Evolutionary conservation across 495 filamentous ascomycete species (phyloP).

Genomic region (Pseudomonodictys pantanalensis): DNA sequence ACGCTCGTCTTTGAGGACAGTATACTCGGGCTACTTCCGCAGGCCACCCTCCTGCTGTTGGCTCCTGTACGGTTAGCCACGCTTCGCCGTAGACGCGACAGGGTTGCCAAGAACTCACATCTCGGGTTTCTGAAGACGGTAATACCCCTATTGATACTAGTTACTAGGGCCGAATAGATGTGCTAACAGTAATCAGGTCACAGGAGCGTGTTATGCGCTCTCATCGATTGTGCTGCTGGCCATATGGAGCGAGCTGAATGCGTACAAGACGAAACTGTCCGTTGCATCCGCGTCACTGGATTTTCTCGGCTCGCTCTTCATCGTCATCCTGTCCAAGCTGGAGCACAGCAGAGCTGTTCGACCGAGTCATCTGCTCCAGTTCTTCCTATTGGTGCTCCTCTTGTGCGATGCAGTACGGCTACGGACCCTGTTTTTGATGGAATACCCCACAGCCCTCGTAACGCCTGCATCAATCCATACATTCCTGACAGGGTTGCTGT

Average conservation of each 20-base stretch:
- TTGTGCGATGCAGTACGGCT: constrained; percentile 25
- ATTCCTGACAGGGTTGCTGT: constrained; percentile 16
- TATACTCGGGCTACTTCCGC: constrained; percentile 24
- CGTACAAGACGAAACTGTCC: constrained; percentile 23
- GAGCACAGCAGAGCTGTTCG: constrained; percentile 26
- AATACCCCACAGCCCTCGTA: constrained; percentile 9
- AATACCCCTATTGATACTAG: neutral
- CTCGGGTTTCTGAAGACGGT: constrained; percentile 25
- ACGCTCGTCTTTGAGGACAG: constrained; percentile 32
- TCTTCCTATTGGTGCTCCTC: constrained; percentile 27
- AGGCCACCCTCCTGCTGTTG: constrained; percentile 20
- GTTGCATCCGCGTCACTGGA: constrained; percentile 14
- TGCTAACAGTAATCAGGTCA: constrained; percentile 8
- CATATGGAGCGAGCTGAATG: constrained; percentile 23
- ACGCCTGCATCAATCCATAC: constrained; percentile 23
- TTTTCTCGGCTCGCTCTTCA: constrained; percentile 14
- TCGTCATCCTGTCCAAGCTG: constrained; percentile 17
- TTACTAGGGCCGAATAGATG: neutral
- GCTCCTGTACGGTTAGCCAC: constrained; percentile 24
- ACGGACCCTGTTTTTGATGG: constrained; percentile 28
- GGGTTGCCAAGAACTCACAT: constrained; percentile 22
- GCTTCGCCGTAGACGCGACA: constrained; percentile 10
- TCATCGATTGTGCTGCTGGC: constrained; percentile 24
- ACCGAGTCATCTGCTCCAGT: constrained; percentile 30
- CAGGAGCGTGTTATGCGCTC: constrained; percentile 14